Evolutionary conservation across 768 basidiomycete genomes (phyloP).

Genomic region (Boletus reticulatus): DNA sequence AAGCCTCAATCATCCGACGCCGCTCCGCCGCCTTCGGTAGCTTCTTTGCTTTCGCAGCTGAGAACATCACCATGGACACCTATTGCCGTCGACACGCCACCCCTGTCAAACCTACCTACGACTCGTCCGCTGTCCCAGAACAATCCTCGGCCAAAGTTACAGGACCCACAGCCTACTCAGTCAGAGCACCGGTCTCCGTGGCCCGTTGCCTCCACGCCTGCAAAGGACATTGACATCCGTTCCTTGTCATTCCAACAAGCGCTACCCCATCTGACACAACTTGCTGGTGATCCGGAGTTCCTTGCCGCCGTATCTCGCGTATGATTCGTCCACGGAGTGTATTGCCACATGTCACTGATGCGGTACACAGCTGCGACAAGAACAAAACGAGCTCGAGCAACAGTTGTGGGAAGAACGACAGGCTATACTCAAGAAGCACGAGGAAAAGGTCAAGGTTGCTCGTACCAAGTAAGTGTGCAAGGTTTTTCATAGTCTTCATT

Average conservation of each 20-base stretch:
- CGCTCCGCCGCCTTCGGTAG: conserved; percentile 44
- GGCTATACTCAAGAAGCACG: conserved; percentile 60
- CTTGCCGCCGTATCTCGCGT: conserved; percentile 53
- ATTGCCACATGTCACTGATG: conserved; percentile 7
- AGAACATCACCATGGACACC: conserved; percentile 33
- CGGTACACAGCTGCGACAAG: conserved; percentile 56
- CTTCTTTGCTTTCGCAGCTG: conserved; percentile 61
- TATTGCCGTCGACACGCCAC: conserved; percentile 6
- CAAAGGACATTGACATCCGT: conserved; percentile 46
- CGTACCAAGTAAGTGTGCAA: conserved; percentile 53
- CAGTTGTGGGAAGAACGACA: conserved; percentile 67
- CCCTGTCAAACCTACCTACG: conserved; percentile 8
- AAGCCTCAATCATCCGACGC: neutral
- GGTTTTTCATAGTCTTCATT: neutral
- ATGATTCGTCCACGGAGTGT: conserved; percentile 13
- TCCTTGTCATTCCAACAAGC: conserved; percentile 66
- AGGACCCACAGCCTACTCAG: conserved; percentile 11
- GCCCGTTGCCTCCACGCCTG: conserved; percentile 5
- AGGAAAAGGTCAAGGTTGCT: conserved; percentile 68
- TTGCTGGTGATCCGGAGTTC: conserved; percentile 54
- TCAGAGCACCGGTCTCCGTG: conserved; percentile 14
- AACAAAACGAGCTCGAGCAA: conserved; percentile 68
- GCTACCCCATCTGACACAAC: conserved; percentile 58
- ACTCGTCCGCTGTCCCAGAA: conserved; percentile 9
- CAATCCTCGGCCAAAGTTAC: conserved; percentile 6